These are phyloP conservation scores for Davidsoniella neocaledoniae DNA, from an alignment of 2,329 filamentous ascomycete species.

Conservation along the genomic window DNA sequence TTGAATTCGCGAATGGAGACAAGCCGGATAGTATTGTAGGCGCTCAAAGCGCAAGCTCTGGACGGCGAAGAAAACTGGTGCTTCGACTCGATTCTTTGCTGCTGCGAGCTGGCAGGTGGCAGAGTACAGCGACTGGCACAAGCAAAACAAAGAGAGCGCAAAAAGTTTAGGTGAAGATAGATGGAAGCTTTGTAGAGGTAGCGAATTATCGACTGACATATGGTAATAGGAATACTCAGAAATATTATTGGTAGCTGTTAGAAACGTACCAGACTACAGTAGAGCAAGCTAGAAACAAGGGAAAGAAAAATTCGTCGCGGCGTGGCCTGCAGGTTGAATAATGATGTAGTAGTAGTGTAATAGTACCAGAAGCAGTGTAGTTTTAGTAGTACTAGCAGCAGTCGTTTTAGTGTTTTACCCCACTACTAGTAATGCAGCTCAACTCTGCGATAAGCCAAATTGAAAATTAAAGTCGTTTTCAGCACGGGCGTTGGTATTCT, in stretches of 20 bases:
- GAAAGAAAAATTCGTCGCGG: constrained; percentile 1
- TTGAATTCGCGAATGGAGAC: not conserved
- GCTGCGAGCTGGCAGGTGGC: too few relatives aligned
- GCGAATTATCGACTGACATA: too few relatives aligned
- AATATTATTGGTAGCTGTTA: too few relatives aligned
- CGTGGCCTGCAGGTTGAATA: not conserved
- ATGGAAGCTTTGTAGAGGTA: too few relatives aligned
- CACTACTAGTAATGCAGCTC: constrained; percentile 3
- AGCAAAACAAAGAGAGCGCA: not conserved
- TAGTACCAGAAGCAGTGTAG: not conserved
- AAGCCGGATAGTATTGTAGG: not conserved
- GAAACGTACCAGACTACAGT: too few relatives aligned
- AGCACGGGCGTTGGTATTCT: too few relatives aligned
- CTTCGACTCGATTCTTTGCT: too few relatives aligned
- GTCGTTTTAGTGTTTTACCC: constrained; percentile 3
- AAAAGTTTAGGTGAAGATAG: not conserved
- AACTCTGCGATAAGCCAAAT: too few relatives aligned
- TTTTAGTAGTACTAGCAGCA: not conserved
- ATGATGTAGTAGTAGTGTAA: not conserved
- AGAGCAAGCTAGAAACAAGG: not conserved
- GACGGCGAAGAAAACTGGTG: not conserved
- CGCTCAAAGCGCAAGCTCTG: not conserved
- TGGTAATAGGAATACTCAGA: too few relatives aligned
- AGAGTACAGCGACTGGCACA: too few relatives aligned
- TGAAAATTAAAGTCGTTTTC: too few relatives aligned